These are phyloP conservation scores for Rhododendron griersonianum DNA, from an alignment of 148 eudicot genomes.

Conservation along the genomic window DNA sequence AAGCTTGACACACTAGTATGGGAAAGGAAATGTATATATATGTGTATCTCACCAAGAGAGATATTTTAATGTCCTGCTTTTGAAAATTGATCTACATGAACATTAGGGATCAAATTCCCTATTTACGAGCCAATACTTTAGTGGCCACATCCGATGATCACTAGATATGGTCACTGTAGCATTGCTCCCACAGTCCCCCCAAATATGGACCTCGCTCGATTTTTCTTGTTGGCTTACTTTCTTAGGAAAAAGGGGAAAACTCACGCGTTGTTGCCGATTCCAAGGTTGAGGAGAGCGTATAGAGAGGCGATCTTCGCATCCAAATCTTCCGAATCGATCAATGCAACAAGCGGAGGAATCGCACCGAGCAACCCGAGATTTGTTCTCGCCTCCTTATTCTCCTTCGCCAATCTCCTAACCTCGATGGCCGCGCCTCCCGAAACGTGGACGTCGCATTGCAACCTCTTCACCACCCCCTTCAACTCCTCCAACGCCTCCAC, in stretches of 20 bases:
- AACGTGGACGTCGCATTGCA: constrained; percentile 30
- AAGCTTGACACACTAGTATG: too few relatives aligned
- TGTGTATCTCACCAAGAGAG: neutral
- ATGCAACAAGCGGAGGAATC: constrained; percentile 67
- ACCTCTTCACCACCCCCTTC: constrained; percentile 41
- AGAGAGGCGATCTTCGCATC: constrained; percentile 49
- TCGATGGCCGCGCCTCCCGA: constrained; percentile 49
- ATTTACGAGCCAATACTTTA: neutral
- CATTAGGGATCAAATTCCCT: neutral
- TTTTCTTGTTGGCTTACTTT: neutral
- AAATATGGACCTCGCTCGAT: neutral
- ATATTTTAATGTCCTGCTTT: too few relatives aligned
- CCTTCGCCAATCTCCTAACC: constrained; percentile 67
- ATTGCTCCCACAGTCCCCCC: too few relatives aligned
- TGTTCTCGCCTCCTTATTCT: constrained; percentile 51
- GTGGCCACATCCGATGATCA: neutral
- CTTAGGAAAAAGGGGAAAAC: constrained; percentile 1
- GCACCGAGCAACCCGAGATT: constrained; percentile 80
- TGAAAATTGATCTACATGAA: neutral
- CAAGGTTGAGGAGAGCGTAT: constrained; percentile 84
- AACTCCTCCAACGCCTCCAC: constrained; percentile 55
- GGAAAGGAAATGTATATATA: neutral
- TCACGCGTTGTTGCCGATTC: constrained; percentile 75
- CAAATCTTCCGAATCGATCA: constrained; percentile 40
- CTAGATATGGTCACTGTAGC: neutral